These are phyloP conservation scores for Claviceps spartinae DNA, from an alignment of 2,329 filamentous ascomycete species.

Conservation along the genomic window DNA sequence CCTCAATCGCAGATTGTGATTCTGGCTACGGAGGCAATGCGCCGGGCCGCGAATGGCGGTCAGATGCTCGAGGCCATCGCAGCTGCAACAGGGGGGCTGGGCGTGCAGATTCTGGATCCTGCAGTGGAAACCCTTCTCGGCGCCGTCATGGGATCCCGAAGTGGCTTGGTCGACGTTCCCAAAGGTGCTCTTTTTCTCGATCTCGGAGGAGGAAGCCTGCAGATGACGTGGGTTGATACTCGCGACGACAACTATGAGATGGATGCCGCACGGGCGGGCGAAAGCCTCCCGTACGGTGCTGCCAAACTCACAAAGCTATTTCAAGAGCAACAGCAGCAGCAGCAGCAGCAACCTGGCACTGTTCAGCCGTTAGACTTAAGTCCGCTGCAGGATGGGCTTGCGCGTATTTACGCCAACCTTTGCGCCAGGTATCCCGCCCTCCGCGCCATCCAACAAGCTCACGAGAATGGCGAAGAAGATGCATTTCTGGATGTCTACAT, in stretches of 20 bases:
- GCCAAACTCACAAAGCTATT: constrained; percentile 41
- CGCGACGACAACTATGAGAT: constrained; percentile 31
- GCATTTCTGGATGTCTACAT: constrained; percentile 60
- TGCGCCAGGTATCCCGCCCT: constrained; percentile 38
- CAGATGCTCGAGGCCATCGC: constrained; percentile 55
- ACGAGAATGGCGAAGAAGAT: constrained; percentile 14
- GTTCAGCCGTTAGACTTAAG: constrained; percentile 32
- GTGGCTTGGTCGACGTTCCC: constrained; percentile 50
- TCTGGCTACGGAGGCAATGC: constrained; percentile 80
- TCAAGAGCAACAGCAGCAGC: constrained; percentile 10
- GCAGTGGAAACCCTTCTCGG: constrained; percentile 73
- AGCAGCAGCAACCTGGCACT: constrained; percentile 18
- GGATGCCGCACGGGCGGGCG: constrained; percentile 38
- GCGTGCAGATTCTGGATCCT: constrained; percentile 60
- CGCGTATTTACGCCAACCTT: constrained; percentile 43
- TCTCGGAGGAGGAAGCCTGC: constrained; percentile 60
- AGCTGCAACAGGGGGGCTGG: constrained; percentile 45
- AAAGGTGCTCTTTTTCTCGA: constrained; percentile 68
- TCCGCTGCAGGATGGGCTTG: constrained; percentile 45
- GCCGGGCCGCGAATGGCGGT: constrained; percentile 60
- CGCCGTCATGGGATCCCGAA: constrained; percentile 64
- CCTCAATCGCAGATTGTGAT: constrained; percentile 52
- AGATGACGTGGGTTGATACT: constrained; percentile 51
- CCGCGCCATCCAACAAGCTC: constrained; percentile 20
- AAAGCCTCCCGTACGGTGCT: constrained; percentile 48